phyloP scores from a whole-genome alignment of 352 stramenopile species.

The Phytophthora boehmeriae region DNA sequence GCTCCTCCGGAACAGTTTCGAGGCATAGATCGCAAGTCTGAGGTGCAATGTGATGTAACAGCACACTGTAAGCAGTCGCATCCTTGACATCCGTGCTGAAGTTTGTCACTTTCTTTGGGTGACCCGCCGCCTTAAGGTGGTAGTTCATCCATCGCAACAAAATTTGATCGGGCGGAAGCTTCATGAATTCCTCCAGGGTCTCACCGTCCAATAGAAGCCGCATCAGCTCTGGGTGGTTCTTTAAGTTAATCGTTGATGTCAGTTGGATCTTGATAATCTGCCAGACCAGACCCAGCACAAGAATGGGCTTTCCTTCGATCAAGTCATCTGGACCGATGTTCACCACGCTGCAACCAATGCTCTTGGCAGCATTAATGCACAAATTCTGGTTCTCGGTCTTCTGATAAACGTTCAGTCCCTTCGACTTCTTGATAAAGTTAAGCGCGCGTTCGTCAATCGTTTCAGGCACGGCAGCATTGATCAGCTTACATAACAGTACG shows the following conservation, averaged over 20 bases:
- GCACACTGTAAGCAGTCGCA: slow-evolving; percentile 83
- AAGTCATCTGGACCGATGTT: slow-evolving; percentile 92
- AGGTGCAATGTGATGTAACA: slow-evolving; percentile 89
- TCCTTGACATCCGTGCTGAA: slow-evolving; percentile 86
- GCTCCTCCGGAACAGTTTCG: slow-evolving; percentile 61
- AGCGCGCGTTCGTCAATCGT: slow-evolving; percentile 92
- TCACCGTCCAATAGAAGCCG: slow-evolving; percentile 87
- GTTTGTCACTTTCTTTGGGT: slow-evolving; percentile 79
- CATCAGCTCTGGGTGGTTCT: slow-evolving; percentile 92
- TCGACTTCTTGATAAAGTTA: slow-evolving; percentile 83
- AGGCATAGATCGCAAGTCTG: slow-evolving; percentile 69
- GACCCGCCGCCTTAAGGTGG: slow-evolving; percentile 81
- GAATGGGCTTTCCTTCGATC: slow-evolving; percentile 85
- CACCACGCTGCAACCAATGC: slow-evolving; percentile 92
- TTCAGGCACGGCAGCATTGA: slow-evolving; percentile 91
- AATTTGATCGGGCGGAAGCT: slow-evolving; percentile 91
- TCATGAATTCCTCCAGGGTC: slow-evolving; percentile 89
- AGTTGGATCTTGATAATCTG: slow-evolving; percentile 96
- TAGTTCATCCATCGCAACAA: slow-evolving; percentile 95
- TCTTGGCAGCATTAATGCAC: slow-evolving; percentile 93
- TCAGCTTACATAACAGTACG: slow-evolving; percentile 91
- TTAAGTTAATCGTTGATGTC: slow-evolving; percentile 92
- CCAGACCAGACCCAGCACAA: slow-evolving; percentile 93
- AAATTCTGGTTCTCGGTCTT: slow-evolving; percentile 93
- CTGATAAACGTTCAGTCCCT: slow-evolving; percentile 87